phyloP scores from a whole-genome alignment of 768 basidiomycete species.

The Tulasnella calospora region DNA sequence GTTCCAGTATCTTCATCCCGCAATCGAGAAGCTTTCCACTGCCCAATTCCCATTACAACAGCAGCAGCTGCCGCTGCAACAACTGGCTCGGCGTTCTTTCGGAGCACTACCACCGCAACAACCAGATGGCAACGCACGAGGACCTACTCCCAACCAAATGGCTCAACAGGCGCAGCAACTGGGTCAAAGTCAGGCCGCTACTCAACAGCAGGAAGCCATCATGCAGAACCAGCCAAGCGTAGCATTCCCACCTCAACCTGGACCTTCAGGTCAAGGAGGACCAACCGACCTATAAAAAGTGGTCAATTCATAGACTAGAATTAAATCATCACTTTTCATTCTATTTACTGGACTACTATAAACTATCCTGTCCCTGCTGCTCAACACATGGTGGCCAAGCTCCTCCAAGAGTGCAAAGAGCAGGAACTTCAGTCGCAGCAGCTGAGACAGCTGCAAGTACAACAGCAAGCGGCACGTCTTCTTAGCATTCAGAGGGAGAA shows the following conservation, averaged over 20 bases:
- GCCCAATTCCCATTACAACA: background rate
- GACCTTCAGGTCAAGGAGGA: background rate
- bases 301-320: too few species aligned
- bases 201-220: slow-evolving; percentile 8
- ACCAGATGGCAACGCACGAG: background rate
- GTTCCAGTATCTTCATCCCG: background rate
- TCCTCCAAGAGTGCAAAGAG: background rate
- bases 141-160: slow-evolving; percentile 7
- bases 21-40: background rate
- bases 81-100: background rate
- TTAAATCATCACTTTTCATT: too few species aligned
- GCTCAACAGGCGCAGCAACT: background rate
- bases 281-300: too few species aligned
- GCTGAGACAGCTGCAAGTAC: background rate
- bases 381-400: background rate
- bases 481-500: background rate
- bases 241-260: background rate
- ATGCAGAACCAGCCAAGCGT: background rate
- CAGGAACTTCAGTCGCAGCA: background rate
- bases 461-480: background rate
- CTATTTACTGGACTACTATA: too few species aligned
- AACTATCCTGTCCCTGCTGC: too few species aligned
- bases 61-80: background rate
- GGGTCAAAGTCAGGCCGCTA: background rate
- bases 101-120: background rate